Conservation (phyloP, 164 flowering plant species). For the Buxus sempervirens region DNA sequence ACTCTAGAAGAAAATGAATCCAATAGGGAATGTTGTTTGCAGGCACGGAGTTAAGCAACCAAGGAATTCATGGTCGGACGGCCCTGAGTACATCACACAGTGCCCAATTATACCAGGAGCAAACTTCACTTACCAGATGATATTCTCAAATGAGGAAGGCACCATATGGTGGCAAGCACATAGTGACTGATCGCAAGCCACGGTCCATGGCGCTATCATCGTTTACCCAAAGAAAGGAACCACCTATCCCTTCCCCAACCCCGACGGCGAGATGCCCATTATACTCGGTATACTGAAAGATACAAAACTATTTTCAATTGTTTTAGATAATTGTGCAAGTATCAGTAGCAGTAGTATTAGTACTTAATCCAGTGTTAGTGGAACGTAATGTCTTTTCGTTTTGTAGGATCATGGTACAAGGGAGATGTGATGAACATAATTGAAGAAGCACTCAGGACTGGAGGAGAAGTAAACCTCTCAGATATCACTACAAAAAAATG, state of each 20-base stretch:
- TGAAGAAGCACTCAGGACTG: neutral
- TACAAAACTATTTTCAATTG: neutral
- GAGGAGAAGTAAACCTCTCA: conserved; percentile 10
- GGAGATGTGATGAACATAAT: conserved; percentile 9
- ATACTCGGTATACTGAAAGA: conserved; percentile 22
- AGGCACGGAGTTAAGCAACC: conserved; percentile 39
- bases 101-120: conserved; percentile 33
- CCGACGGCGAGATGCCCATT: conserved; percentile 25
- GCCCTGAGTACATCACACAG: conserved; percentile 39
- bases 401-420: conserved; percentile 19
- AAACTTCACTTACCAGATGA: conserved; percentile 26
- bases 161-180: conserved; percentile 58
- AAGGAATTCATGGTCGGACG: conserved; percentile 48
- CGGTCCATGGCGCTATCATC: conserved; percentile 43
- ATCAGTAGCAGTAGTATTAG: no score
- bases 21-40: neutral
- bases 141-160: conserved; percentile 31
- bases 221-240: conserved; percentile 23
- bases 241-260: conserved; percentile 37
- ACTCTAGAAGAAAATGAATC: neutral
- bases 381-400: neutral
- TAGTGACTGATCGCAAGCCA: conserved; percentile 44
- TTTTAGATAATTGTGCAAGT: neutral
- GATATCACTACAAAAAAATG: no score
- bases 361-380: no score